Conservation (phyloP, 306 rosid genomes). For the Abrus precatorius region DNA sequence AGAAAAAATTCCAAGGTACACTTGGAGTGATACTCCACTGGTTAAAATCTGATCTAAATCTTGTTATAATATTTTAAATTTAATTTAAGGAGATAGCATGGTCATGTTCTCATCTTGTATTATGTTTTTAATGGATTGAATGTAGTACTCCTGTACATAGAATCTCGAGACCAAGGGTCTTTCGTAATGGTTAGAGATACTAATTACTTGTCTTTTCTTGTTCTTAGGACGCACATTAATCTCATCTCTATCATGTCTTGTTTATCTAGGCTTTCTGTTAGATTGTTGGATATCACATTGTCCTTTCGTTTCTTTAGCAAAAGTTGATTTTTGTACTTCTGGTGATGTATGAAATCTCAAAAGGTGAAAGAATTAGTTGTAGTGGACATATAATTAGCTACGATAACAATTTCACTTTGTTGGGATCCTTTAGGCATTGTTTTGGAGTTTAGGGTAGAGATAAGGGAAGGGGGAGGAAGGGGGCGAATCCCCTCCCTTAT, state of each 20-base stretch:
- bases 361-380: neutral
- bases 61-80: slow-evolving; percentile 5
- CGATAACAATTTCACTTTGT: no score
- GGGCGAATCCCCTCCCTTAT: no score
- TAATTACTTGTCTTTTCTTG: neutral
- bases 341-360: neutral
- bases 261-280: neutral
- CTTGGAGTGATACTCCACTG: neutral
- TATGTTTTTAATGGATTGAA: slow-evolving; percentile 2
- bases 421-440: neutral
- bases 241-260: neutral
- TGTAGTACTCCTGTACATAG: neutral
- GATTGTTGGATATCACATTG: neutral
- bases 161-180: neutral
- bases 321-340: neutral
- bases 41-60: slow-evolving; percentile 3
- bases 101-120: neutral
- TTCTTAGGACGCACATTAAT: neutral
- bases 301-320: neutral
- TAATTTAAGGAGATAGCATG: neutral
- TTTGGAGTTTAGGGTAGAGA: no score
- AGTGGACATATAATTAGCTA: neutral
- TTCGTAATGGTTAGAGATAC: neutral
- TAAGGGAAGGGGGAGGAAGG: no score
- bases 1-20: slow-evolving; percentile 16